phyloP scores from a whole-genome alignment of 495 filamentous ascomycete genomes.

The Ascodesmis nigricans region DNA sequence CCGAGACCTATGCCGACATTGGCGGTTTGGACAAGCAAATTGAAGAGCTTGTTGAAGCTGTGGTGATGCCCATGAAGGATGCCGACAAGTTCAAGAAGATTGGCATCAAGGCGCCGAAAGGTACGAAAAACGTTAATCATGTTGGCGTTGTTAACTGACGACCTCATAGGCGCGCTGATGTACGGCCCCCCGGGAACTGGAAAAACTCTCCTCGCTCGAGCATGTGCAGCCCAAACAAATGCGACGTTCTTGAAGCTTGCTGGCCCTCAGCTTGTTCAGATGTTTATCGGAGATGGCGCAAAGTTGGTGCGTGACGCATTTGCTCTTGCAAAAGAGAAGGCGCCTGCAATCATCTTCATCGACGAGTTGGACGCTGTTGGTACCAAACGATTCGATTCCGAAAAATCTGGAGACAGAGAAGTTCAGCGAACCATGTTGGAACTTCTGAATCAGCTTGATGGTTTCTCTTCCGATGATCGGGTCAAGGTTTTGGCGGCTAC shows the following conservation, averaged over 20 bases:
- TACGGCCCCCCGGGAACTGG: constrained; percentile 93
- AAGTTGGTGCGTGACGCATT: constrained; percentile 97
- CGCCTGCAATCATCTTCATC: constrained; percentile 97
- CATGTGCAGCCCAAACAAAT: constrained; percentile 93
- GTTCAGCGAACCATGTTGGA: constrained; percentile 99
- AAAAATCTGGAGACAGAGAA: constrained; percentile 94
- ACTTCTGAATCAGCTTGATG: constrained; percentile 94
- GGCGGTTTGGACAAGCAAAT: constrained; percentile 98
- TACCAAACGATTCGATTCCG: constrained; percentile 96
- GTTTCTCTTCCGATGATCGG: constrained; percentile 94
- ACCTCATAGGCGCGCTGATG: constrained; percentile 65
- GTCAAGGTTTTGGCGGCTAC: constrained; percentile 98
- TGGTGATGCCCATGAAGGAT: constrained; percentile 99
- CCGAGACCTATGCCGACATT: constrained; percentile 96
- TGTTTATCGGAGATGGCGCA: constrained; percentile 98
- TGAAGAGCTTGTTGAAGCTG: constrained; percentile 96
- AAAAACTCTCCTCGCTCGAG: constrained; percentile 90
- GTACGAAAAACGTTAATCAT: constrained; percentile 28
- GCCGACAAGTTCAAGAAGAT: constrained; percentile 98
- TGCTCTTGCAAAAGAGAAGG: constrained; percentile 92
- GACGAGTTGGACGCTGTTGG: constrained; percentile 94
- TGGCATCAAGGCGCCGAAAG: constrained; percentile 98
- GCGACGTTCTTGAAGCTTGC: constrained; percentile 98
- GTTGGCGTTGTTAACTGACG: constrained; percentile 10
- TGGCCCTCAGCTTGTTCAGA: constrained; percentile 95